phyloP scores from a whole-genome alignment of 306 rosid genomes.

The Coriaria nepalensis region DNA sequence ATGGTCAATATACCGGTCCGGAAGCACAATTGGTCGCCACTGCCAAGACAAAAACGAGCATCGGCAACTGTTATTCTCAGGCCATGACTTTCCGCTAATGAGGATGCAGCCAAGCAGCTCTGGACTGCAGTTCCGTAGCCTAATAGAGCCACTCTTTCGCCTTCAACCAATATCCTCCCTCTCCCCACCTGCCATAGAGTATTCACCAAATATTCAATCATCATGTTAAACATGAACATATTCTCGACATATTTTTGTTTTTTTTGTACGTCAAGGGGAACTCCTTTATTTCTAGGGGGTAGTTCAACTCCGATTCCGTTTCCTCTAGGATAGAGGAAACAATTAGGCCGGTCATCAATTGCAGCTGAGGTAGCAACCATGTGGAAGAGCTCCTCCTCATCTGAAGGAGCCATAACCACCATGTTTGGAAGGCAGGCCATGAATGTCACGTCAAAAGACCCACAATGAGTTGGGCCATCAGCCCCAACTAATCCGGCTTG shows the following conservation, averaged over 20 bases:
- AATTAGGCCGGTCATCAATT: constrained; percentile 83
- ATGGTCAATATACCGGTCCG: constrained; percentile 77
- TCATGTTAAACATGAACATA: background rate
- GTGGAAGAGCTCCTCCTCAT: constrained; percentile 84
- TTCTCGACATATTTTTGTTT: too few relatives aligned
- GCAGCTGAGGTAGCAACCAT: constrained; percentile 97
- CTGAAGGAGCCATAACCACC: constrained; percentile 99
- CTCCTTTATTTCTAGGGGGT: constrained; percentile 73
- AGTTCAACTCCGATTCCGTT: constrained; percentile 67
- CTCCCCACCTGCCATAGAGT: constrained; percentile 44
- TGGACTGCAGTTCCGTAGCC: constrained; percentile 78
- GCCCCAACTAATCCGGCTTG: constrained; percentile 97
- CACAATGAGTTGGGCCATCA: constrained; percentile 87
- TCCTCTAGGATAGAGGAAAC: constrained; percentile 94
- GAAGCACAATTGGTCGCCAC: constrained; percentile 98
- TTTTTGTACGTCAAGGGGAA: constrained; percentile 42
- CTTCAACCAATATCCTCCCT: constrained; percentile 68
- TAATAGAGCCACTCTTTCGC: constrained; percentile 78
- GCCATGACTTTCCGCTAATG: constrained; percentile 35
- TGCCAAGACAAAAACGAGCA: constrained; percentile 62
- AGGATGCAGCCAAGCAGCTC: constrained; percentile 57
- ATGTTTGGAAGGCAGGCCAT: constrained; percentile 99
- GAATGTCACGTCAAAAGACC: constrained; percentile 82
- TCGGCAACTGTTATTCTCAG: constrained; percentile 46
- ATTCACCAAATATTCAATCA: constrained; percentile 8